Conservation (phyloP, 2,329 filamentous ascomycete genomes). For the Botrytis sinoallii region DNA sequence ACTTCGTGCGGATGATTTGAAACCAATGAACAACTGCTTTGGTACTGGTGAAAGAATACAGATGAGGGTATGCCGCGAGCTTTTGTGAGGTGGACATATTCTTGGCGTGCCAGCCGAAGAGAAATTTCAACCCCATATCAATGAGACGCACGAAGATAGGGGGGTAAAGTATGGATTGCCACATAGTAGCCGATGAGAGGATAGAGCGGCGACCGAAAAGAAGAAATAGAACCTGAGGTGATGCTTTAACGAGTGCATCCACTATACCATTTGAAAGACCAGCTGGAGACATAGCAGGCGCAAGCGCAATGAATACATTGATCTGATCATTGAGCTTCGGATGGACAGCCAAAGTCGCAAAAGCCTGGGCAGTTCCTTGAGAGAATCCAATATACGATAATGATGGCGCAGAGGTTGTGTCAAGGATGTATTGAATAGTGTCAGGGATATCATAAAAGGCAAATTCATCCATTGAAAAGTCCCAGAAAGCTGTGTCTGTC, state of each 20-base stretch:
- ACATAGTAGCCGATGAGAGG: conserved; percentile 90
- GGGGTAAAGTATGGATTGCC: conserved; percentile 93
- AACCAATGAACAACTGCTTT: conserved; percentile 99
- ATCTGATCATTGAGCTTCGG: conserved; percentile 88
- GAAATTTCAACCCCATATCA: conserved; percentile 73
- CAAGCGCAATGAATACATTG: conserved; percentile 93
- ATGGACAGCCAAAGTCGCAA: conserved; percentile 88
- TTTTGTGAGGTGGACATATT: conserved; percentile 90
- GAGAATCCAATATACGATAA: conserved; percentile 97
- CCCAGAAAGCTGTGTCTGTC: conserved; percentile 78
- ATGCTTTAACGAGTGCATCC: conserved; percentile 88
- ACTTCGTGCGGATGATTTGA: conserved; percentile 94
- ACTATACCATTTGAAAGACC: conserved; percentile 88
- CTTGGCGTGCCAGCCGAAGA: conserved; percentile 84
- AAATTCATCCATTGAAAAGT: conserved; percentile 98
- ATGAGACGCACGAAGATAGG: conserved; percentile 88
- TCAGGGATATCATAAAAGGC: conserved; percentile 97
- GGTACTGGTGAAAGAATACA: conserved; percentile 95
- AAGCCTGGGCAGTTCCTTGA: conserved; percentile 94
- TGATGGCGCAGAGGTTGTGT: conserved; percentile 75
- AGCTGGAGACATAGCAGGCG: conserved; percentile 93
- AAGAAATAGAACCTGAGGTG: conserved; percentile 86
- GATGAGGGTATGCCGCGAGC: conserved; percentile 88
- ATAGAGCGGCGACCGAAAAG: conserved; percentile 91
- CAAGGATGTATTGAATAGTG: conserved; percentile 86